These are phyloP conservation scores for Fraxinus sp. DNA, from an alignment of 305 asterid genomes.

Conservation along the genomic window DNA sequence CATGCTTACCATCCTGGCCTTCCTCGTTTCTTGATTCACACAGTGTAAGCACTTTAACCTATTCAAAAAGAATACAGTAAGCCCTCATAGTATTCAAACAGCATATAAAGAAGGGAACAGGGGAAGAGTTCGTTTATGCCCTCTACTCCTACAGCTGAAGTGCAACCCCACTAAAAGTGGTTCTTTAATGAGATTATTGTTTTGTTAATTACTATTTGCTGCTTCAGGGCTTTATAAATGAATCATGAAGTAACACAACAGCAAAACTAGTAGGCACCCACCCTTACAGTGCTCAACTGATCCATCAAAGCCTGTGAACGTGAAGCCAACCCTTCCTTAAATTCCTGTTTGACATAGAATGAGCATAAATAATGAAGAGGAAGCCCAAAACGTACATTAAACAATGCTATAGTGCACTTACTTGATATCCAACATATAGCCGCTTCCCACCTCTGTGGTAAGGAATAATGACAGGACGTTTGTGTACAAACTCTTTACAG, in stretches of 20 bases:
- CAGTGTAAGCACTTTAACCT: slow-evolving; percentile 86
- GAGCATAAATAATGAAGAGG: slow-evolving; percentile 18
- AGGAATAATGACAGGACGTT: slow-evolving; percentile 83
- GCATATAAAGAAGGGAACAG: background rate
- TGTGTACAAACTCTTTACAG: slow-evolving; percentile 69
- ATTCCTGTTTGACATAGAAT: slow-evolving; percentile 57
- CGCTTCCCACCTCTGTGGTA: slow-evolving; percentile 98
- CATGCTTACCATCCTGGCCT: slow-evolving; percentile 49
- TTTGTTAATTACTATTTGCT: background rate
- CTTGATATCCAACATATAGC: slow-evolving; percentile 84
- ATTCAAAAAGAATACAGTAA: slow-evolving; percentile 11
- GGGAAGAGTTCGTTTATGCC: background rate
- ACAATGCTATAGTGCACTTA: slow-evolving; percentile 25
- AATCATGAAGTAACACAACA: background rate
- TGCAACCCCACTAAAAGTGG: background rate
- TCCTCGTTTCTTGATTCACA: slow-evolving; percentile 65
- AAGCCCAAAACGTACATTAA: slow-evolving; percentile 5
- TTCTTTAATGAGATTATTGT: background rate
- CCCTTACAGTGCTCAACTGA: slow-evolving; percentile 61
- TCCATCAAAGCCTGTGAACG: slow-evolving; percentile 65
- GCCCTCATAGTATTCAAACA: background rate
- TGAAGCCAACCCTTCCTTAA: slow-evolving; percentile 73
- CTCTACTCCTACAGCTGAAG: background rate
- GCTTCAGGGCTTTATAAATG: background rate
- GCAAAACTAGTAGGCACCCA: slow-evolving; percentile 27